Base-by-base conservation (phyloP, 345 rosid species). In the Ricinus communis region DNA sequence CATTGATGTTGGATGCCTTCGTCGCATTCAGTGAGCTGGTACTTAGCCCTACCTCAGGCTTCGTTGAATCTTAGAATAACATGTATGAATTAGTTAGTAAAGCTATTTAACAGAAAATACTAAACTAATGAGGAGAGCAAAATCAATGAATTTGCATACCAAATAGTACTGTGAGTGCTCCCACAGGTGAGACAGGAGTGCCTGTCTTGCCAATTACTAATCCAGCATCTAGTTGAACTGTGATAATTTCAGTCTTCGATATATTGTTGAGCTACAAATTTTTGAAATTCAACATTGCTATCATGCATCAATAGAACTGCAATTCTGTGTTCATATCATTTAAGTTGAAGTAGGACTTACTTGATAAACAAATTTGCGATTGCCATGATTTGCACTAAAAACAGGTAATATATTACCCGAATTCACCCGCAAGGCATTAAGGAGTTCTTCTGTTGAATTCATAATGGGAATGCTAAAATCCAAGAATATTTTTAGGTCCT, bases 371-470 rank as follows among this genome's bases (percentile, higher is more conserved):
- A 83, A 85, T 31, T 80, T 71, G 69, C 81, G 82, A 68, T 83
- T 81, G 67, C 74, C 81, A 65, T 57, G 85, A 66, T 72, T 76
- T 62, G 77, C 67, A 50, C 33, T 60, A 14, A 51, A 74, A 51
- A 66, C 30, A 58, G 84, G 79, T 49, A 78, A 41, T 57, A 83
- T 43, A 49, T 59, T 61, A 54, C 84, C 84, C 3, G 77, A 71
- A 52, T 73, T 83, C 36, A 77, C 77, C 60, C 66, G 78, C 31
- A 83, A 56, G 36, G 76, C 79, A n/a, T 65, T 69, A 15, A 77
- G 76, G 53, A 85, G 73, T 73, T 85, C 80, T 54, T 79, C 78
- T 58, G 89, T 77, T 68, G 89, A 79, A 71, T 85, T 85, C 38
- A 72, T 46, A 53, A 85, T 68, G 11, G 88, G 85, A 54, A 74